Conservation (phyloP, 2,329 filamentous ascomycete genomes). For the Monosporascus sp. region DNA sequence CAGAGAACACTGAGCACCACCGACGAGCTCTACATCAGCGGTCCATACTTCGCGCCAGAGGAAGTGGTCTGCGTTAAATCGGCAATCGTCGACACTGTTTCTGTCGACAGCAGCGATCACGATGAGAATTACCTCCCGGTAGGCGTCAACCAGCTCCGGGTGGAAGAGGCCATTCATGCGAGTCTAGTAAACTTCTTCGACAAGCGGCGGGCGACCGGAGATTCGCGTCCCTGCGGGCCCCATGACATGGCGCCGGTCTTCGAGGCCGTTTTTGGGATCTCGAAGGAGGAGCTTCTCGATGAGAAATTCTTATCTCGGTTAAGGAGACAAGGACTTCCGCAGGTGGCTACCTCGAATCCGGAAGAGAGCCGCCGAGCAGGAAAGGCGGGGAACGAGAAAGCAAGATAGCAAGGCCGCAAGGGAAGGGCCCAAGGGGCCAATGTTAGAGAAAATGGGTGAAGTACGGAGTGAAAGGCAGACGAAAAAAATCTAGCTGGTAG, state of each 20-base stretch:
- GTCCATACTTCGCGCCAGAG: conserved; percentile 19
- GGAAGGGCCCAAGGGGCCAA: no score
- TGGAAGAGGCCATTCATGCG: conserved; percentile 17
- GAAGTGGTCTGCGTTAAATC: conserved; percentile 15
- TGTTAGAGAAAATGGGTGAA: no score
- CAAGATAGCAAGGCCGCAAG: no score
- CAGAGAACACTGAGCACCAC: neutral
- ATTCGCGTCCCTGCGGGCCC: conserved; percentile 21
- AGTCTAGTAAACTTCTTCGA: conserved; percentile 19
- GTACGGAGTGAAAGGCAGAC: no score
- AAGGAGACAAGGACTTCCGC: neutral
- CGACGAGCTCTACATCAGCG: conserved; percentile 23
- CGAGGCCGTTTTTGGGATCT: conserved; percentile 6
- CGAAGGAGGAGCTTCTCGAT: conserved; percentile 2
- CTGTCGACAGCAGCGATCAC: conserved; percentile 1
- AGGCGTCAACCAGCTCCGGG: conserved; percentile 5
- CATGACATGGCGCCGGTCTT: conserved; percentile 20
- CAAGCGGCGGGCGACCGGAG: conserved; percentile 22
- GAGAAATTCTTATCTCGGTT: conserved; percentile 6
- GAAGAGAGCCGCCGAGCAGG: no score
- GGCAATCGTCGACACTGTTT: conserved; percentile 5
- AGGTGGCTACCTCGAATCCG: neutral
- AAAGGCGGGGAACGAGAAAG: no score
- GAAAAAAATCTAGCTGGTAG: no score
- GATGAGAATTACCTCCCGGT: neutral